phyloP scores from a whole-genome alignment of 495 filamentous ascomycete genomes.

The Jackrogersella multiformis region DNA sequence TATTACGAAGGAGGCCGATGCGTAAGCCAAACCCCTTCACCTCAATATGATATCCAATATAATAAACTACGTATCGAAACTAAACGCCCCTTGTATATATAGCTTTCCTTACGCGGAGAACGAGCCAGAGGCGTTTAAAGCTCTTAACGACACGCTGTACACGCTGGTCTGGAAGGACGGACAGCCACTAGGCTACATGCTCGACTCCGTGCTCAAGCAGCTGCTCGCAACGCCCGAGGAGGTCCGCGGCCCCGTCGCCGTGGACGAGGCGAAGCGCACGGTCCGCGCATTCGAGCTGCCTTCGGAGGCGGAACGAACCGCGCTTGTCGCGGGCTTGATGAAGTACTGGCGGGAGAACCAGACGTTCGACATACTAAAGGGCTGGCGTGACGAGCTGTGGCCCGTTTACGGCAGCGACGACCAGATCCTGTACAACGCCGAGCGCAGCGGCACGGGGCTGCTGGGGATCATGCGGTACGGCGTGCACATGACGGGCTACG shows the following conservation, averaged over 20 bases:
- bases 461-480: constrained; percentile 90
- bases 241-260: constrained; percentile 62
- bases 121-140: constrained; percentile 60
- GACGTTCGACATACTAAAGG: constrained; percentile 75
- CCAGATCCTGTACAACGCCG: constrained; percentile 76
- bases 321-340: constrained; percentile 66
- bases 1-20: constrained; percentile 66
- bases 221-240: constrained; percentile 56
- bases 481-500: constrained; percentile 86
- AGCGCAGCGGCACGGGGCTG: constrained; percentile 79
- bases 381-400: constrained; percentile 92
- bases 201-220: constrained; percentile 63
- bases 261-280: constrained; percentile 60
- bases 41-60: too few species aligned
- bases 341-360: constrained; percentile 68
- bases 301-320: constrained; percentile 66
- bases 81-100: not conserved
- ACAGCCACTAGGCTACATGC: constrained; percentile 69
- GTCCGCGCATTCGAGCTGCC: constrained; percentile 60
- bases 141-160: constrained; percentile 62
- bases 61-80: not conserved
- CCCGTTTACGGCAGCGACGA: constrained; percentile 74
- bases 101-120: constrained; percentile 76
- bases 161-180: constrained; percentile 62
- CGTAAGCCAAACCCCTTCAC: constrained; percentile 53